Evolutionary conservation across 176 grass and related monocot species (phyloP).

Genomic region (Eleusine coracana): DNA sequence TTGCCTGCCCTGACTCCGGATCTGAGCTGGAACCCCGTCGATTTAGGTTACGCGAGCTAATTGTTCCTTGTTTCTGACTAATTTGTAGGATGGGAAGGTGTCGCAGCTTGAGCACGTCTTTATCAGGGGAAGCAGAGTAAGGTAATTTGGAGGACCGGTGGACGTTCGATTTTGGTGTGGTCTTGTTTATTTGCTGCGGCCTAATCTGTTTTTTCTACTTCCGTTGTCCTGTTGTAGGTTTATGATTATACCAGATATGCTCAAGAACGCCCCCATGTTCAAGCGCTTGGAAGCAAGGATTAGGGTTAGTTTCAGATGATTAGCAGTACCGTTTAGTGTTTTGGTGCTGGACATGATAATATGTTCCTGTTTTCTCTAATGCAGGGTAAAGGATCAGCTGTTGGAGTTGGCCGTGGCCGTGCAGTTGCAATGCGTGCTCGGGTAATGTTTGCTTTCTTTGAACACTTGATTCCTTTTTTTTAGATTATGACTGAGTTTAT

Average conservation of each 20-base stretch:
- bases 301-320: constrained; percentile 30
- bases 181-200: not conserved
- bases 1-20: not conserved
- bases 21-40: constrained; percentile 19
- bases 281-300: constrained; percentile 50
- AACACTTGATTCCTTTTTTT: not conserved
- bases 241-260: constrained; percentile 82
- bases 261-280: constrained; percentile 77
- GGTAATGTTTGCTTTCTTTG: constrained; percentile 34
- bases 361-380: constrained; percentile 2
- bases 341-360: not conserved
- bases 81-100: constrained; percentile 60
- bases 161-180: not conserved
- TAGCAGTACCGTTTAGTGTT: not conserved
- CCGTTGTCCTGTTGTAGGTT: constrained; percentile 47
- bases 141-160: constrained; percentile 31
- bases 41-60: constrained; percentile 15
- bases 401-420: constrained; percentile 71
- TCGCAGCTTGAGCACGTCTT: constrained; percentile 71
- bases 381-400: constrained; percentile 69
- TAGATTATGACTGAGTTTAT: not conserved
- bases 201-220: not conserved
- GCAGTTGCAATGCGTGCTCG: constrained; percentile 75
- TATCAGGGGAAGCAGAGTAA: constrained; percentile 69
- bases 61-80: constrained; percentile 12